Evolutionary conservation across 2,329 filamentous ascomycete genomes (phyloP).

Genomic region (Fusarium tjaetaba): DNA sequence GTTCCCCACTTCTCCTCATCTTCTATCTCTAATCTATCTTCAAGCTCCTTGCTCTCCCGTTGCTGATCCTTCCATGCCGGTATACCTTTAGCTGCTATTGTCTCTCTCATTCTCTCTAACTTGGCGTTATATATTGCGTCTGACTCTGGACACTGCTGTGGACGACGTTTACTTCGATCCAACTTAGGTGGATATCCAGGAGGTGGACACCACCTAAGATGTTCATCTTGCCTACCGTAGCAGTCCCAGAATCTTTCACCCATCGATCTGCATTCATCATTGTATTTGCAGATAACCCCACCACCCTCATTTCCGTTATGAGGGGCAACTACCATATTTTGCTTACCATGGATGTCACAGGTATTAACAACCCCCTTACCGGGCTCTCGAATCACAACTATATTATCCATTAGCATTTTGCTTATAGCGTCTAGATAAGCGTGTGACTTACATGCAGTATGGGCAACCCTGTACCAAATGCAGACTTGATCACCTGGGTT

Average conservation of each 20-base stretch:
- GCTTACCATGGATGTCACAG: background rate
- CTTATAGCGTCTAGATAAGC: background rate
- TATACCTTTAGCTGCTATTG: background rate
- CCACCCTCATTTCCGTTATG: fast-evolving
- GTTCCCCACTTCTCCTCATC: background rate
- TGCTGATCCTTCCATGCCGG: background rate
- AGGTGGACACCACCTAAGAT: background rate
- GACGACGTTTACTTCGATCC: fast-evolving
- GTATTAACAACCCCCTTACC: fast-evolving
- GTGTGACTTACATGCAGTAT: background rate
- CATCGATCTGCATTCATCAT: fast-evolving
- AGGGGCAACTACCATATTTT: fast-evolving
- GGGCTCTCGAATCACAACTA: fast-evolving
- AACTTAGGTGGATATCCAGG: background rate
- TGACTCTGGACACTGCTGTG: background rate
- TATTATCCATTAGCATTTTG: fast-evolving
- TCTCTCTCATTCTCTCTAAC: too few relatives aligned
- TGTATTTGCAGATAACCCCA: fast-evolving
- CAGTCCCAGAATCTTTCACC: fast-evolving
- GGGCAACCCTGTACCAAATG: background rate
- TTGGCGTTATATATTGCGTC: fast-evolving
- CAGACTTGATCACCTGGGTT: fast-evolving
- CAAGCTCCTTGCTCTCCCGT: fast-evolving
- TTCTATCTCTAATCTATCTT: fast-evolving
- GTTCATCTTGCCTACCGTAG: fast-evolving